Percentiles rank a stretch among this genome's conserved stretches.
Evolutionary conservation across 148 eudicot genomes (phyloP).

Genomic region (Camellia lanceoleosa): DNA sequence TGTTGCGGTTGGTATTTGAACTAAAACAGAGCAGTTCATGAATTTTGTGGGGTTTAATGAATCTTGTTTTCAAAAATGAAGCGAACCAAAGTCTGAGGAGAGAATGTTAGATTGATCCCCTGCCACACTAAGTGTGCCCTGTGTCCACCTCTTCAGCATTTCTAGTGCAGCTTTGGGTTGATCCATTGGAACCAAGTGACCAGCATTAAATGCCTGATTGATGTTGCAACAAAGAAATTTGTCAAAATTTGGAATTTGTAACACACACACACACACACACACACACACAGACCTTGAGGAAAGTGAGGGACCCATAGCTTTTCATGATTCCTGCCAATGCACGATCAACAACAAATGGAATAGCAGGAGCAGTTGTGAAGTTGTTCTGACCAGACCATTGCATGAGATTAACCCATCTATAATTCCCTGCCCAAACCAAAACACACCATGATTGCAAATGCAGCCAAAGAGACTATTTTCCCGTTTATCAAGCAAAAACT

Average conservation of each 20-base stretch:
- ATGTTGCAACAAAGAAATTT: slow-evolving; percentile 13
- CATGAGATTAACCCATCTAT: slow-evolving; percentile 79
- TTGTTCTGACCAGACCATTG: slow-evolving; percentile 73
- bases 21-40: neutral
- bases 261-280: neutral
- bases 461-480: neutral
- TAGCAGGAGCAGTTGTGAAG: slow-evolving; percentile 43
- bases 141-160: slow-evolving; percentile 75
- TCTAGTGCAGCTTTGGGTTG: slow-evolving; percentile 80
- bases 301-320: slow-evolving; percentile 59
- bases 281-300: slow-evolving; percentile 50
- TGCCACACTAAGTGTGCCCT: slow-evolving; percentile 33
- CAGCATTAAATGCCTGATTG: slow-evolving; percentile 56
- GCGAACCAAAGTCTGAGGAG: neutral
- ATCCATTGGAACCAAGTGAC: slow-evolving; percentile 91
- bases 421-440: slow-evolving; percentile 30
- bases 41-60: neutral
- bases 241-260: neutral
- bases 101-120: neutral
- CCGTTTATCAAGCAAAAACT: no score
- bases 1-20: neutral
- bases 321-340: slow-evolving; percentile 51
- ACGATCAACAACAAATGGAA: slow-evolving; percentile 60
- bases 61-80: neutral
- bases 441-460: slow-evolving; percentile 23